Percentiles rank a stretch among this genome's conserved stretches.
Evolutionary conservation across 441 rosid species (phyloP).

Genomic region (Cnidoscolus chayamansa): DNA sequence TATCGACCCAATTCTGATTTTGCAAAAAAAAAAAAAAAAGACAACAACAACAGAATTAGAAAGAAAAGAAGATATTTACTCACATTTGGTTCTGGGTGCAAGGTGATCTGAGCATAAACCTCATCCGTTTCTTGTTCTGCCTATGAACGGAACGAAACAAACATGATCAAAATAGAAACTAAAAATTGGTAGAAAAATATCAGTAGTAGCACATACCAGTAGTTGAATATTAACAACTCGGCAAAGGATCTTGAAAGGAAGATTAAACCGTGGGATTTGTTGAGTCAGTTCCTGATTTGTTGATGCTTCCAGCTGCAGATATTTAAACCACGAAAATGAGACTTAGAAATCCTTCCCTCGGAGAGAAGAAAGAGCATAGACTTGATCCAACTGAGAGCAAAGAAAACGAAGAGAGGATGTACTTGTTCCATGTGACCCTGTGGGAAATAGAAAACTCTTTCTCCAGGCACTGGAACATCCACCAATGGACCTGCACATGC

Average conservation of each 20-base stretch:
- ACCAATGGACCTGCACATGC: conserved; percentile 87
- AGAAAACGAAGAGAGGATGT: conserved; percentile 9
- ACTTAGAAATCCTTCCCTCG: conserved; percentile 18
- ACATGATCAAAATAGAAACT: not conserved
- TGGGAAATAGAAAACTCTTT: conserved; percentile 75
- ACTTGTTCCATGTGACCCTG: conserved; percentile 95
- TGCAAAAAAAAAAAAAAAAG: not conserved
- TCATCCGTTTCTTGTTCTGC: conserved; percentile 89
- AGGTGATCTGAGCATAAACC: conserved; percentile 84
- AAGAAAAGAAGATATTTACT: conserved; percentile 23
- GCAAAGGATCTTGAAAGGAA: conserved; percentile 81
- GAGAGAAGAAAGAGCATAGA: not conserved
- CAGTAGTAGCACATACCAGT: conserved; percentile 42
- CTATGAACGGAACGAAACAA: conserved; percentile 29
- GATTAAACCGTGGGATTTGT: conserved; percentile 55
- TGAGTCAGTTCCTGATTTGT: conserved; percentile 70
- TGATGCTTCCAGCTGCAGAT: conserved; percentile 66
- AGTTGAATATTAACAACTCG: conserved; percentile 56
- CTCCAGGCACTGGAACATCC: conserved; percentile 61
- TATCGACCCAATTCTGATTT: not conserved
- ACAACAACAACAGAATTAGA: not conserved
- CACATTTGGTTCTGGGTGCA: conserved; percentile 64
- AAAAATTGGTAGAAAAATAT: not conserved
- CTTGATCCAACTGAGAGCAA: conserved; percentile 7
- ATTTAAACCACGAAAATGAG: not conserved